Evolutionary conservation across 2,329 filamentous ascomycete genomes (phyloP), one percentile per base, ranked within the genome.

Genomic region (Paraconiothyrium brasiliense): DNA sequence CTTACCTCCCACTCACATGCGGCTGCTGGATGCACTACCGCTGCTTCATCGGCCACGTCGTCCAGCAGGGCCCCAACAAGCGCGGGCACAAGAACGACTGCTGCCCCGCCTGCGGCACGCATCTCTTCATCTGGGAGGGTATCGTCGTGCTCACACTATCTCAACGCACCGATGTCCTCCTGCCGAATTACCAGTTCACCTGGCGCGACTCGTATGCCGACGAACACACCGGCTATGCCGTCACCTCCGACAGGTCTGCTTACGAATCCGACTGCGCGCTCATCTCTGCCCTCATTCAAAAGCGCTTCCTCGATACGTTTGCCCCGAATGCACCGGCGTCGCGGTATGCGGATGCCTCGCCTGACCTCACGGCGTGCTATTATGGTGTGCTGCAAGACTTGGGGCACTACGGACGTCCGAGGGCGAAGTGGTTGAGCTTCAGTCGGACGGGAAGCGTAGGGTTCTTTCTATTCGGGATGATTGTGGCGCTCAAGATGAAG

Each of bases 11-110:
- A 0, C 63, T 71, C 24, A 59, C 57, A 1, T 74, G 71, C 57
- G 60, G 62, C 11, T 68, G 71, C 62, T 73, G 68, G 71, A 55
- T 71, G 1, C 71, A 73, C 65, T 73, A 71, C 32, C 63, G 63
- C 27, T 73, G 71, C 54, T 56, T 74, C 10, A 67, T 72, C 22
- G 49, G 37, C 52, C 56, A 54, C 14, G 47, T 63, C 6, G 59
- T 50, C 0, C 48, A 52, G 22, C 30, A 24, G 16, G 43, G 20
- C 8, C 8, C 34, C 4, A 32, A 35, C 48, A 13, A 6, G 1
- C n/a, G 30, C 14, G 30, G 48, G 1, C 20, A 20, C 14, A 11
- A n/a, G 13, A 59, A 50, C 20, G 60, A 64, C 46, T 62, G 59
- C 14, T 72, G 71, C 37, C 54, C 57, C 0, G 22, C 43, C 5